Base-by-base conservation (phyloP, 2,329 filamentous ascomycete genomes). In the Paraconiothyrium sp. region DNA sequence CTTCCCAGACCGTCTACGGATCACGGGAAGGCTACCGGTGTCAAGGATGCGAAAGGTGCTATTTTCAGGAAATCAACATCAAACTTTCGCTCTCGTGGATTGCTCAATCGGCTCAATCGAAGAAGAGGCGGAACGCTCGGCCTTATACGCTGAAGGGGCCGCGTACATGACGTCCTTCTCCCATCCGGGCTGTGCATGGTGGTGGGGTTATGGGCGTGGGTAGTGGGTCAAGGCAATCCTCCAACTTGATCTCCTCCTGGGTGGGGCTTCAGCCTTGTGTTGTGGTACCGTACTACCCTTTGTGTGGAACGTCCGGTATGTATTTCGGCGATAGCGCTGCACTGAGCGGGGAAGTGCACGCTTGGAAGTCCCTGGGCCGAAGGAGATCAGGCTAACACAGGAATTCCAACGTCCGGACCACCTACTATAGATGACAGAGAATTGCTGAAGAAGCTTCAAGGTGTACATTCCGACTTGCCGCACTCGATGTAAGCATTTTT, bases 1-100 rank as follows among this genome's bases (percentile, higher is more conserved):
- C 62, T 56, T 57, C 34, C 55, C 24, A 32, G 20, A 58, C 27
- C 10, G 27, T 10, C 6, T 10, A 47, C 54, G 43, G 54, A 56
- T 20, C 48, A 24, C 41, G 30, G 54, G 43, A 56, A 56, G 54
- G 30, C 54, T 46, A 37, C 22, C 30, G n/a, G 27, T 8, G n/a
- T n/a, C n/a, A n/a, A n/a, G n/a, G n/a, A n/a, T n/a, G 13, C 20
- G 7, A 30, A 30, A 13, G 8, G 39, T 7, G 24, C 52, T 34
- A 47, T 16, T 4, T 39, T 30, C 2, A 20, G 32, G 27, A 39
- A 4, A 41, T 41, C 16, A 20, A 41, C 16, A 7, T 41, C 27
- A 7, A n/a, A n/a, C 14, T 16, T 41, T 41, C 13, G 1, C 37
- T 41, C 39, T 41, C n/a, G 14, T 4, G 39, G 16, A 7, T 8